Conservation (phyloP, 2,329 filamentous ascomycete species). For the Capronia americana region DNA sequence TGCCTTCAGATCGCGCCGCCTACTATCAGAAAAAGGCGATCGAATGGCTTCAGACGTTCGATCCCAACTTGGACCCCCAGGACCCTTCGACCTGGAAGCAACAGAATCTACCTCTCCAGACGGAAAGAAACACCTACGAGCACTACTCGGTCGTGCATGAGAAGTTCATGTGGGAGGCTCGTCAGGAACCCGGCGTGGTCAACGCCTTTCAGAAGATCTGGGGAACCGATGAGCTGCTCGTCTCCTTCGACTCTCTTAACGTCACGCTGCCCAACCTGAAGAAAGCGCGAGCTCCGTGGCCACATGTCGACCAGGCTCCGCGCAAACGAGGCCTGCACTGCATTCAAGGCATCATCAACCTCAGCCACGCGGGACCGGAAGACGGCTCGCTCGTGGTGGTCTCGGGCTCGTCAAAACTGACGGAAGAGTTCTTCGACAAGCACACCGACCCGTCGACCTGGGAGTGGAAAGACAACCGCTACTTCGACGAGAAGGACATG, state of each 20-base stretch:
- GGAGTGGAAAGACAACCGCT: slow-evolving; percentile 51
- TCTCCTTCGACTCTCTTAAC: slow-evolving; percentile 59
- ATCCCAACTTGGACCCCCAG: slow-evolving; percentile 42
- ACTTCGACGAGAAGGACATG: slow-evolving; percentile 53
- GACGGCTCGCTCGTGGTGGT: slow-evolving; percentile 57
- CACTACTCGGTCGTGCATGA: slow-evolving; percentile 58
- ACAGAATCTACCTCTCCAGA: slow-evolving; percentile 52
- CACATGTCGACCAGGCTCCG: slow-evolving; percentile 51
- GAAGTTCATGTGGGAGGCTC: slow-evolving; percentile 56
- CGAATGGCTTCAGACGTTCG: slow-evolving; percentile 53
- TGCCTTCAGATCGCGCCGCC: slow-evolving; percentile 50
- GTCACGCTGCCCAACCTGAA: slow-evolving; percentile 50
- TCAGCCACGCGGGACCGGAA: slow-evolving; percentile 52
- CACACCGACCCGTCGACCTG: slow-evolving; percentile 44
- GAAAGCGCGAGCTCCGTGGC: slow-evolving; percentile 50
- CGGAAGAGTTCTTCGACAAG: slow-evolving; percentile 55
- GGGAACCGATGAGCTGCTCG: slow-evolving; percentile 44
- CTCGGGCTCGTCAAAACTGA: slow-evolving; percentile 51
- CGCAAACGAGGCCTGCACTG: slow-evolving; percentile 22
- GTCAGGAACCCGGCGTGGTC: slow-evolving; percentile 51
- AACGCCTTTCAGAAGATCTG: slow-evolving; percentile 53
- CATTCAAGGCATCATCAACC: slow-evolving; percentile 56
- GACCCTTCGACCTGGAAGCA: slow-evolving; percentile 51
- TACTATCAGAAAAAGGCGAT: slow-evolving; percentile 51
- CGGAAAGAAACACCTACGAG: slow-evolving; percentile 58